These are phyloP conservation scores for Poterioochromonas sp. DNA, from an alignment of 352 stramenopile species.

Conservation along the genomic window DNA sequence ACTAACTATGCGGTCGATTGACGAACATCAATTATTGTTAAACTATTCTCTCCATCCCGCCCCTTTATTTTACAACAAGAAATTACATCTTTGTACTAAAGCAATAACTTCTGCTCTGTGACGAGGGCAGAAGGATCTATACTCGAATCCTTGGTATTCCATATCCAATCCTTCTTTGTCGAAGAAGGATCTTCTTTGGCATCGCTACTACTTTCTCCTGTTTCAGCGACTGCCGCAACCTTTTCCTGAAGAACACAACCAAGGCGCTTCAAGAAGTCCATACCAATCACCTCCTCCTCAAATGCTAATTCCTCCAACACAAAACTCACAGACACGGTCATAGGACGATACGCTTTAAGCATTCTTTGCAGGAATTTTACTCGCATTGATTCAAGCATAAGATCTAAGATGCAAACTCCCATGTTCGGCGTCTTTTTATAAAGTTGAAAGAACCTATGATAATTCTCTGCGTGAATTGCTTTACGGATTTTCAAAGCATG, in stretches of 20 bases:
- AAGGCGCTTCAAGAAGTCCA: conserved; percentile 3
- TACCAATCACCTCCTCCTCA: neutral
- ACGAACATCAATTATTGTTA: too few species aligned
- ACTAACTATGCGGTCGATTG: too few species aligned
- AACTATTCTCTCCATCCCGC: too few species aligned
- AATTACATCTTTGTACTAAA: too few species aligned
- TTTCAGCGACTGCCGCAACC: too few species aligned
- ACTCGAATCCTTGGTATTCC: too few species aligned
- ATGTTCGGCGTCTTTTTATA: conserved; percentile 34
- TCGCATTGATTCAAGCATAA: conserved; percentile 13
- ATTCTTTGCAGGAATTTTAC: conserved; percentile 38
- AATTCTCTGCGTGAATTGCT: conserved; percentile 29
- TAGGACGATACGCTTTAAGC: conserved; percentile 42
- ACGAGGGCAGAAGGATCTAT: too few species aligned
- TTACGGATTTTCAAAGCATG: conserved; percentile 35
- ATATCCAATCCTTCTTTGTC: too few species aligned
- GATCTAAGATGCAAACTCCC: conserved; percentile 39
- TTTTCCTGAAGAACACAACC: neutral
- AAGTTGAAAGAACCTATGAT: conserved; percentile 34
- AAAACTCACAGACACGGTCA: conserved; percentile 34
- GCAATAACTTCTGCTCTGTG: too few species aligned
- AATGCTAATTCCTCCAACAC: conserved; percentile 37
- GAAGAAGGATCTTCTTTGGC: too few species aligned
- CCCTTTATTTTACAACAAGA: too few species aligned
- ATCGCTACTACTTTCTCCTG: too few species aligned